Conservation (phyloP, 2,329 filamentous ascomycete genomes). For the Ilyonectria sp. region DNA sequence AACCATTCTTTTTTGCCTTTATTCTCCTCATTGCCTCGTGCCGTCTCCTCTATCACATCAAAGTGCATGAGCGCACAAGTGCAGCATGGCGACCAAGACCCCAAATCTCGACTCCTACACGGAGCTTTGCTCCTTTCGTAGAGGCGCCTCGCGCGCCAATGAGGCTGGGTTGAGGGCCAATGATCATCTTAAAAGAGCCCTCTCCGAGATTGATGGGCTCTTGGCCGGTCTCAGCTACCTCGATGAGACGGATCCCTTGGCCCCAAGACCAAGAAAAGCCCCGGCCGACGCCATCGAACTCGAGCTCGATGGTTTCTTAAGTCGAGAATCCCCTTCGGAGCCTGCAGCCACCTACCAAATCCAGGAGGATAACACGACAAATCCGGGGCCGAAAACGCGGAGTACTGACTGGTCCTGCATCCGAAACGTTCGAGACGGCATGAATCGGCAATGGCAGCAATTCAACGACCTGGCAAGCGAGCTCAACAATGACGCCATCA, state of each 20-base stretch:
- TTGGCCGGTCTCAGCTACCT: slow-evolving; percentile 33
- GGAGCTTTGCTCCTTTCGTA: not conserved
- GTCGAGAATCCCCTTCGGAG: not conserved
- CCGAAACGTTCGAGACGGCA: slow-evolving; percentile 18
- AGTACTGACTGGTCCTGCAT: slow-evolving; percentile 27
- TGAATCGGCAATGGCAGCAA: slow-evolving; percentile 22
- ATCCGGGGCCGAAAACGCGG: not conserved
- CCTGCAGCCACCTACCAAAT: too few species aligned
- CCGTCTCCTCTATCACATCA: not conserved
- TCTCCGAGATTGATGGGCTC: slow-evolving; percentile 34
- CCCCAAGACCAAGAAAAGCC: too few species aligned
- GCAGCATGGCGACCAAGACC: slow-evolving; percentile 8
- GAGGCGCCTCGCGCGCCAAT: slow-evolving; percentile 16
- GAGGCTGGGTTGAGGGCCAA: not conserved
- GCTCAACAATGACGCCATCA: slow-evolving; percentile 7
- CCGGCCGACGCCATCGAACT: not conserved
- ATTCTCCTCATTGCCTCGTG: not conserved
- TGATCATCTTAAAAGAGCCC: slow-evolving; percentile 13
- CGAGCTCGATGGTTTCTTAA: slow-evolving; percentile 14
- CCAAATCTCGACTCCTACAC: slow-evolving; percentile 11
- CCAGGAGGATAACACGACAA: not conserved
- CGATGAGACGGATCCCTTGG: slow-evolving; percentile 13
- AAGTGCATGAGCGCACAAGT: slow-evolving; percentile 1
- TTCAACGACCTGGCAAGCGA: slow-evolving; percentile 13
- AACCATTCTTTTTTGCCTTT: not conserved